Evolutionary conservation across 2,329 filamentous ascomycete genomes (phyloP).

Genomic region (Aspergillus sp.): DNA sequence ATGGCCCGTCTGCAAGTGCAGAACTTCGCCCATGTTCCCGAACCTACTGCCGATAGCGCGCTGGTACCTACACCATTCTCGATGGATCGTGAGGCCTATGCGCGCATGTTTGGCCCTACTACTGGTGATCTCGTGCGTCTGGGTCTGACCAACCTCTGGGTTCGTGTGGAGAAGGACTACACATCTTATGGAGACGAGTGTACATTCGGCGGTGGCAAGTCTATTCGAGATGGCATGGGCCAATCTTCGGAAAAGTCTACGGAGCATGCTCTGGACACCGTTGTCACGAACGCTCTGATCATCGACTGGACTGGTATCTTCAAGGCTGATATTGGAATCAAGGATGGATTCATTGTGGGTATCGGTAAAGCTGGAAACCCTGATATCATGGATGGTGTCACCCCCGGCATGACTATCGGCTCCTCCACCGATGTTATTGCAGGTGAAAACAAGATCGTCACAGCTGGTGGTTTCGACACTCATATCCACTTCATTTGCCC

Average conservation of each 20-base stretch:
- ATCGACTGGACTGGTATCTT: constrained; percentile 91
- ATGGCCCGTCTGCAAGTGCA: constrained; percentile 66
- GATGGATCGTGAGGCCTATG: constrained; percentile 78
- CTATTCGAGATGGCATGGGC: constrained; percentile 91
- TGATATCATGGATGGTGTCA: constrained; percentile 92
- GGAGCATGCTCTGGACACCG: constrained; percentile 74
- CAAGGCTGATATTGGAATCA: constrained; percentile 95
- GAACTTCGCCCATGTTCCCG: constrained; percentile 76
- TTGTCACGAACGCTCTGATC: constrained; percentile 86
- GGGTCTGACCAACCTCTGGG: constrained; percentile 83
- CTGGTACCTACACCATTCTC: constrained; percentile 61
- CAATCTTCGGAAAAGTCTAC: constrained; percentile 79
- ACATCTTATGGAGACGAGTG: constrained; percentile 91
- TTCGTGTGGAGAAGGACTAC: constrained; percentile 83
- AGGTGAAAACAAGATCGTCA: constrained; percentile 86
- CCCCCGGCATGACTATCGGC: constrained; percentile 76
- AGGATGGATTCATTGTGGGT: constrained; percentile 78
- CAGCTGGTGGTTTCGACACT: constrained; percentile 83
- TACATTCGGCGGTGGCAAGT: constrained; percentile 93
- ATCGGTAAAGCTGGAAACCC: constrained; percentile 96
- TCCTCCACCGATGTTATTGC: constrained; percentile 90
- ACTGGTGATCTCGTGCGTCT: constrained; percentile 82
- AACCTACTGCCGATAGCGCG: constrained; percentile 60
- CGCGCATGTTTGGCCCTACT: constrained; percentile 89
- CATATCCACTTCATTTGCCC: constrained; percentile 96